phyloP scores from a whole-genome alignment of 2,329 filamentous ascomycete species.

The Aspergillus sp. region DNA sequence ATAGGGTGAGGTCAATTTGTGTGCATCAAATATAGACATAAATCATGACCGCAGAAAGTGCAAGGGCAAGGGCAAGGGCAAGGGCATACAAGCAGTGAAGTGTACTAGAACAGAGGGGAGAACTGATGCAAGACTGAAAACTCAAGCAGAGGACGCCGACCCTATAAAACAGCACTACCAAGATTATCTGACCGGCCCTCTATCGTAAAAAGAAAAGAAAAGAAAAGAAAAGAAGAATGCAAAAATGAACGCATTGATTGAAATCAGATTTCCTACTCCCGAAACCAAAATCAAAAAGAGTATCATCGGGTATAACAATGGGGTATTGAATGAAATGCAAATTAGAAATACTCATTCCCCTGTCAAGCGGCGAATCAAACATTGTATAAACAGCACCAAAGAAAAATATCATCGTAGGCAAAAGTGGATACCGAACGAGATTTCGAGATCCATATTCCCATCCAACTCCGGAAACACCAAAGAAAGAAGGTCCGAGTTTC shows the following conservation, averaged over 20 bases:
- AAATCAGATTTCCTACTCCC: conserved; percentile 11
- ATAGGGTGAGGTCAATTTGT: neutral
- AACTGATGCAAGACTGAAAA: neutral
- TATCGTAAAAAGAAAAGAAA: conserved; percentile 13
- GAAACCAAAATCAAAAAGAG: conserved; percentile 13
- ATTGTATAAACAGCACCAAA: conserved; percentile 18
- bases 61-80: neutral
- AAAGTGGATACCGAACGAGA: conserved; percentile 3
- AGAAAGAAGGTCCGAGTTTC: conserved; percentile 20
- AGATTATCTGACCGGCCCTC: conserved; percentile 19
- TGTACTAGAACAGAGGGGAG: neutral
- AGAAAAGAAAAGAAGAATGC: conserved; percentile 5
- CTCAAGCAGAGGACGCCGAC: conserved; percentile 7
- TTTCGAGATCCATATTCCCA: conserved; percentile 5
- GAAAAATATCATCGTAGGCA: neutral
- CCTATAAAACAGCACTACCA: conserved; percentile 6
- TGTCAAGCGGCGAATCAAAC: conserved; percentile 2
- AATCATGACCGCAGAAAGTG: neutral
- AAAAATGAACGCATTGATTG: conserved; percentile 15
- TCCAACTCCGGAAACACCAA: conserved; percentile 20
- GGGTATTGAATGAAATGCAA: conserved; percentile 36
- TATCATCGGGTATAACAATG: conserved; percentile 32
- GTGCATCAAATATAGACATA: neutral
- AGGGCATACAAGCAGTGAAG: neutral
- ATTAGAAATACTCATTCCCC: conserved; percentile 32